Conservation (phyloP, 176 grass and related monocot species). For the Canna indica region DNA sequence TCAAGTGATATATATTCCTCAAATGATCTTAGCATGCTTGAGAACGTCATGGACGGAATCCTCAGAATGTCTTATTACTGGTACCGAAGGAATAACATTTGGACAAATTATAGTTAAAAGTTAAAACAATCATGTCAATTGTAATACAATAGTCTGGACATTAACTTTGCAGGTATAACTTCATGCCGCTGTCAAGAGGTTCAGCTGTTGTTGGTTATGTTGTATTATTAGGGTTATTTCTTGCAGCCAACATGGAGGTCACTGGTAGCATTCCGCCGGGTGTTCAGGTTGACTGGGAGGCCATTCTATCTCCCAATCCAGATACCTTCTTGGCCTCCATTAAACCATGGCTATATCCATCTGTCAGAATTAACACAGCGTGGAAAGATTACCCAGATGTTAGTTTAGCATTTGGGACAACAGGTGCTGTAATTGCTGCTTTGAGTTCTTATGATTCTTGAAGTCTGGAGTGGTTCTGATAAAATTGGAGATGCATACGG, state of each 20-base stretch:
- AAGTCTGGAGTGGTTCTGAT: not conserved
- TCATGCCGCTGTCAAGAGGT: constrained; percentile 95
- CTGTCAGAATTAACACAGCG: constrained; percentile 49
- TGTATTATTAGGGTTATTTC: constrained; percentile 69
- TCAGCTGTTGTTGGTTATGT: constrained; percentile 67
- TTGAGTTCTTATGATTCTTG: constrained; percentile 46
- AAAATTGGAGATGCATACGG: not conserved
- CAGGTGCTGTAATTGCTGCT: constrained; percentile 65
- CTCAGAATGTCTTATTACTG: constrained; percentile 88
- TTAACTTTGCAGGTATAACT: constrained; percentile 75
- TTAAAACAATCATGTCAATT: not conserved
- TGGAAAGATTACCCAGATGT: constrained; percentile 73
- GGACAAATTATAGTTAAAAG: not conserved
- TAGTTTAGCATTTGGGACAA: constrained; percentile 50
- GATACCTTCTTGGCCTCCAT: constrained; percentile 34
- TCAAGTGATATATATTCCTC: constrained; percentile 59
- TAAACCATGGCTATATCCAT: constrained; percentile 77
- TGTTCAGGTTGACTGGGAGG: constrained; percentile 94
- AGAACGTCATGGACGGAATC: constrained; percentile 57
- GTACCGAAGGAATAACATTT: constrained; percentile 24
- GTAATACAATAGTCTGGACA: not conserved
- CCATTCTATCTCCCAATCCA: constrained; percentile 54
- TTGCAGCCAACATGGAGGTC: constrained; percentile 91
- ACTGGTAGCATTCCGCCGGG: constrained; percentile 50
- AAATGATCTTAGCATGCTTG: constrained; percentile 44